phyloP scores from a whole-genome alignment of 495 filamentous ascomycete species.

The Aspergillus hancockii region DNA sequence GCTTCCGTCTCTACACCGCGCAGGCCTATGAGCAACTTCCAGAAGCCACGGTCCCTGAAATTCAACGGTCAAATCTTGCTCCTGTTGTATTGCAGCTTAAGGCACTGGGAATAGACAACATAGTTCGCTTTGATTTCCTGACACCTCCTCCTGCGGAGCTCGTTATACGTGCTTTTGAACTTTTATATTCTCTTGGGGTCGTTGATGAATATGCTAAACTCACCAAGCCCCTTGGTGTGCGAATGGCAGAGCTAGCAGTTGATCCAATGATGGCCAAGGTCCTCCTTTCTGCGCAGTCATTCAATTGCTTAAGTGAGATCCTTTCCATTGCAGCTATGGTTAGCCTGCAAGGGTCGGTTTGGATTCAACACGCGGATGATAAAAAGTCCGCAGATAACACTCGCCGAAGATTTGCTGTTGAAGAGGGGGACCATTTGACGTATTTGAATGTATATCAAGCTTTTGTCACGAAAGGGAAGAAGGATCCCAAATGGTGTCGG shows the following conservation, averaged over 20 bases:
- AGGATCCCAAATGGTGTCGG: constrained; percentile 83
- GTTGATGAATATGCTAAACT: constrained; percentile 90
- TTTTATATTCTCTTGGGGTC: constrained; percentile 86
- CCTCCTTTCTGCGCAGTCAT: constrained; percentile 72
- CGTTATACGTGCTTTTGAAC: constrained; percentile 82
- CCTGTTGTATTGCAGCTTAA: constrained; percentile 92
- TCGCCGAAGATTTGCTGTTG: constrained; percentile 81
- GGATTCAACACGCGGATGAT: constrained; percentile 76
- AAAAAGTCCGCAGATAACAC: constrained; percentile 71
- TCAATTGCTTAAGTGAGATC: constrained; percentile 81
- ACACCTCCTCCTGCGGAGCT: constrained; percentile 87
- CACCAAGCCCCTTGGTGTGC: constrained; percentile 78
- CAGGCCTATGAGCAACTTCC: constrained; percentile 66
- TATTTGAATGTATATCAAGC: constrained; percentile 91
- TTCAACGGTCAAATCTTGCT: constrained; percentile 90
- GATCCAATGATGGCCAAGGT: constrained; percentile 97
- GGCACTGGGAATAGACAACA: constrained; percentile 94
- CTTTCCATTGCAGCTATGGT: constrained; percentile 95
- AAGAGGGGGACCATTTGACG: constrained; percentile 95
- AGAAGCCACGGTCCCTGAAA: constrained; percentile 81
- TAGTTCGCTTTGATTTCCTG: constrained; percentile 86
- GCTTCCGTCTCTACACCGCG: constrained; percentile 91
- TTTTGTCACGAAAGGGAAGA: constrained; percentile 83
- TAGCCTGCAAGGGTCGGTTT: constrained; percentile 77
- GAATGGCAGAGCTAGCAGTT: constrained; percentile 94